These are phyloP conservation scores for Gnomoniopsis smithogilvyi DNA, from an alignment of 2,329 filamentous ascomycete species.

Conservation along the genomic window DNA sequence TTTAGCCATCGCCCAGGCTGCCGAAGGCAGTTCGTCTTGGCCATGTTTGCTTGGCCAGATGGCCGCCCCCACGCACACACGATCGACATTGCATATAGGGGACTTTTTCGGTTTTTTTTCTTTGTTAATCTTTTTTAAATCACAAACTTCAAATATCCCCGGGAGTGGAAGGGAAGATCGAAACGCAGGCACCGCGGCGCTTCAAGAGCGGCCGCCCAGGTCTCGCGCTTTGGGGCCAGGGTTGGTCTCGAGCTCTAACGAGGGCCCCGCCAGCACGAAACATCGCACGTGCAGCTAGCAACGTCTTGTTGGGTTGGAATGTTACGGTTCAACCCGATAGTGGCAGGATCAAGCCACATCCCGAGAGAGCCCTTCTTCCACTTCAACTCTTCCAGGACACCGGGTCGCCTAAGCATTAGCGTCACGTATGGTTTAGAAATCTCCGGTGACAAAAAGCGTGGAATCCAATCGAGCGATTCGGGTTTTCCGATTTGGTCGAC, in stretches of 20 bases:
- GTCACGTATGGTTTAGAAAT: not conserved
- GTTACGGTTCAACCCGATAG: not conserved
- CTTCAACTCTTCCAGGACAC: not conserved
- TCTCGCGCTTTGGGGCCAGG: not conserved
- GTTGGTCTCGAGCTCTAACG: conserved; percentile 4
- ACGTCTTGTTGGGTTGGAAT: not conserved
- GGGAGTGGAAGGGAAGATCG: not conserved
- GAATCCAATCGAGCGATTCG: not conserved
- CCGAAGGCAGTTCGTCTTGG: not conserved
- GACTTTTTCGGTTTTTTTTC: no score
- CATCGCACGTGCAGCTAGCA: conserved; percentile 9
- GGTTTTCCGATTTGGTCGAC: not conserved
- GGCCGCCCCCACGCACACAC: not conserved
- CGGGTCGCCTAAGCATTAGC: not conserved
- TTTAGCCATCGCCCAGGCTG: not conserved
- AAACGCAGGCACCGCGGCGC: not conserved
- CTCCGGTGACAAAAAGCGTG: not conserved
- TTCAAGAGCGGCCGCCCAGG: not conserved
- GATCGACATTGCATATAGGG: not conserved
- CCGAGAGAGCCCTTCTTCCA: not conserved
- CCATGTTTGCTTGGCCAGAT: not conserved
- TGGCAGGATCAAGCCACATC: not conserved
- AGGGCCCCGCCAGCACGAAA: conserved; percentile 16
- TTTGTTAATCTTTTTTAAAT: no score
- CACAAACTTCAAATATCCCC: not conserved